Conservation (phyloP, 2,329 filamentous ascomycete genomes). For the Pseudonectria buxi region DNA sequence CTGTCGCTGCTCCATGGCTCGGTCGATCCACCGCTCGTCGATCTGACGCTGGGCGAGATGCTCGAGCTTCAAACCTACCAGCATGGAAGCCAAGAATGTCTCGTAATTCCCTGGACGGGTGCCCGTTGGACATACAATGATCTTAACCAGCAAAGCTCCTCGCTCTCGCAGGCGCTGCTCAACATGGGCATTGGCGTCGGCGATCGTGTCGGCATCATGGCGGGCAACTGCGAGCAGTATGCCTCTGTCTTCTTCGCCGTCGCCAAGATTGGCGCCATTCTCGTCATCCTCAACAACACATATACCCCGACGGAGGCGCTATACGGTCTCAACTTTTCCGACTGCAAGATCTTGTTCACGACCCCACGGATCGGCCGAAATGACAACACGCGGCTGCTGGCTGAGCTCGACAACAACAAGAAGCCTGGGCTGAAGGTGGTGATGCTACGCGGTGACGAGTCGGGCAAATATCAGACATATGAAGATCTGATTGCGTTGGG, state of each 20-base stretch:
- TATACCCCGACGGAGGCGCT: slow-evolving; percentile 68
- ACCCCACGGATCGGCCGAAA: slow-evolving; percentile 61
- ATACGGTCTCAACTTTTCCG: slow-evolving; percentile 65
- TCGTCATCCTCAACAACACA: slow-evolving; percentile 77
- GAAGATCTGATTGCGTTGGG: slow-evolving; percentile 49
- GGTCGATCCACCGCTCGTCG: slow-evolving; percentile 60
- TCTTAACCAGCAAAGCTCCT: slow-evolving; percentile 54
- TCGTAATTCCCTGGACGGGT: slow-evolving; percentile 71
- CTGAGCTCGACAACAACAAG: slow-evolving; percentile 41
- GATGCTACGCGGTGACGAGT: slow-evolving; percentile 48
- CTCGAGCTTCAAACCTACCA: slow-evolving; percentile 63
- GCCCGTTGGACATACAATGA: slow-evolving; percentile 66
- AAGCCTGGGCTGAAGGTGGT: slow-evolving; percentile 45
- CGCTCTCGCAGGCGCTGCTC: slow-evolving; percentile 58
- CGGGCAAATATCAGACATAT: slow-evolving; percentile 53
- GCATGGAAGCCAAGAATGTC: slow-evolving; percentile 58
- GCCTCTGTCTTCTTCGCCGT: slow-evolving; percentile 67
- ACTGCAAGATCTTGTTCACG: slow-evolving; percentile 67
- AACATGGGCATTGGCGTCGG: slow-evolving; percentile 60
- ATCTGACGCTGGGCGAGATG: slow-evolving; percentile 66
- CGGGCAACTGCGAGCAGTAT: slow-evolving; percentile 77
- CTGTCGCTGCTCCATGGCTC: slow-evolving; percentile 61
- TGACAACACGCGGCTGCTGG: slow-evolving; percentile 55
- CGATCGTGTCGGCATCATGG: slow-evolving; percentile 70
- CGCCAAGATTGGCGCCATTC: slow-evolving; percentile 57